Conservation (phyloP, 2,329 filamentous ascomycete species). For the Arthrobotrys pseudoclavata region DNA sequence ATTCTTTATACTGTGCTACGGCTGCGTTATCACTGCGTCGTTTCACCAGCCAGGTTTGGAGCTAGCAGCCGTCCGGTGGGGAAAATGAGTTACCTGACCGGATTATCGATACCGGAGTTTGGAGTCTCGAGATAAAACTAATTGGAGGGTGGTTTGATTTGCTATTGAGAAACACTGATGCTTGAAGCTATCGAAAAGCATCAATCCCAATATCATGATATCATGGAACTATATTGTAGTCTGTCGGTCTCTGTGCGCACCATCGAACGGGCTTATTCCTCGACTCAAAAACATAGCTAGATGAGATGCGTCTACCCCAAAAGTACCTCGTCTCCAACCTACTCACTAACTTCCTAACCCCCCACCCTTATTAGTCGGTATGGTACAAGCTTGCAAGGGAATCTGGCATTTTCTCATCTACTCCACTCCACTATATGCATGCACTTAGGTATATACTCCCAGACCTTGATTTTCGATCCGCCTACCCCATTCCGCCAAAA, state of each 20-base stretch:
- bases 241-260: slow-evolving; percentile 32
- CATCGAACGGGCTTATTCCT: slow-evolving; percentile 22
- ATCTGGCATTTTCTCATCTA: slow-evolving; percentile 13
- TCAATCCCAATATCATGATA: neutral
- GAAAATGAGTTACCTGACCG: neutral
- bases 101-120: slow-evolving; percentile 14
- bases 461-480: slow-evolving; percentile 37
- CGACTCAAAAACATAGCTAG: neutral
- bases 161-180: no score
- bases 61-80: slow-evolving; percentile 13
- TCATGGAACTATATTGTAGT: neutral
- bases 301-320: neutral
- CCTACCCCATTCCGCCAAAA: slow-evolving; percentile 36
- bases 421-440: neutral
- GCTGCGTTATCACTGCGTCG: slow-evolving; percentile 50
- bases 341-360: slow-evolving; percentile 2
- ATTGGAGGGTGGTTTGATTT: neutral
- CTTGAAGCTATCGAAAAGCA: neutral
- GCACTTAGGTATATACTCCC: neutral
- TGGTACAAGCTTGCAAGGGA: neutral
- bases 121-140: neutral
- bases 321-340: slow-evolving; percentile 1
- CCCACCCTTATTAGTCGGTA: neutral
- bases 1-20: slow-evolving; percentile 28
- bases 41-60: slow-evolving; percentile 39